phyloP scores from a whole-genome alignment of 139 green algal genomes.

The Asterochloris sp. region DNA sequence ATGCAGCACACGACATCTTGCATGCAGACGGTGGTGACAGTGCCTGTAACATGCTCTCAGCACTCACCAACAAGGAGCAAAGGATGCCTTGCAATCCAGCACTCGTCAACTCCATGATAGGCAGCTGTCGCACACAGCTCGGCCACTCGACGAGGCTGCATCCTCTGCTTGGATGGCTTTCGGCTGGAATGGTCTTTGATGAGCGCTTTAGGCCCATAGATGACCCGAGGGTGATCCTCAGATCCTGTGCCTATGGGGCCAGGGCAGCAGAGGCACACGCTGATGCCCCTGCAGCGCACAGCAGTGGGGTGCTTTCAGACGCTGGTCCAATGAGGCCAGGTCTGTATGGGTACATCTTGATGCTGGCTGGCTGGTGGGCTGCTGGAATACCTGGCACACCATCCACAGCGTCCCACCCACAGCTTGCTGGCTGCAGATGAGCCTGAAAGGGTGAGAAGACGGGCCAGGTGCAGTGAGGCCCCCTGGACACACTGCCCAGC shows the following conservation, averaged over 20 bases:
- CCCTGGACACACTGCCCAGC: too few relatives aligned
- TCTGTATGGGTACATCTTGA: not conserved
- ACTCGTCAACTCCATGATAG: constrained; percentile 62
- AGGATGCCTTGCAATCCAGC: constrained; percentile 79
- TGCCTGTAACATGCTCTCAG: too few relatives aligned
- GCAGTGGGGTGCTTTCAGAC: too few relatives aligned
- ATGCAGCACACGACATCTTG: too few relatives aligned
- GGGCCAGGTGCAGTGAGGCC: not conserved
- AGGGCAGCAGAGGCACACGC: constrained; percentile 75
- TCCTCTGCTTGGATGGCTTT: constrained; percentile 30
- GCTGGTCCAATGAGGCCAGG: not conserved
- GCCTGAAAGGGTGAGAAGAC: not conserved
- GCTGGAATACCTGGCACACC: too few relatives aligned
- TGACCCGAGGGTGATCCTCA: constrained; percentile 28
- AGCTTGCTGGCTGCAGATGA: not conserved
- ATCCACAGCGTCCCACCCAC: not conserved
- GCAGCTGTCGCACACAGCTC: constrained; percentile 63
- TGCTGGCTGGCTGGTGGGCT: not conserved
- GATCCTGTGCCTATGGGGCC: constrained; percentile 53
- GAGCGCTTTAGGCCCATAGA: constrained; percentile 58
- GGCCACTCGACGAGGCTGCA: constrained; percentile 33
- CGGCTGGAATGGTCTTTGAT: constrained; percentile 20
- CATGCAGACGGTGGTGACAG: too few relatives aligned
- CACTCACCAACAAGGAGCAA: not conserved
- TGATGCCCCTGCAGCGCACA: constrained; percentile 45